These are phyloP conservation scores for Metarhizium robertsii DNA, from an alignment of 2,329 filamentous ascomycete genomes.

Conservation along the genomic window DNA sequence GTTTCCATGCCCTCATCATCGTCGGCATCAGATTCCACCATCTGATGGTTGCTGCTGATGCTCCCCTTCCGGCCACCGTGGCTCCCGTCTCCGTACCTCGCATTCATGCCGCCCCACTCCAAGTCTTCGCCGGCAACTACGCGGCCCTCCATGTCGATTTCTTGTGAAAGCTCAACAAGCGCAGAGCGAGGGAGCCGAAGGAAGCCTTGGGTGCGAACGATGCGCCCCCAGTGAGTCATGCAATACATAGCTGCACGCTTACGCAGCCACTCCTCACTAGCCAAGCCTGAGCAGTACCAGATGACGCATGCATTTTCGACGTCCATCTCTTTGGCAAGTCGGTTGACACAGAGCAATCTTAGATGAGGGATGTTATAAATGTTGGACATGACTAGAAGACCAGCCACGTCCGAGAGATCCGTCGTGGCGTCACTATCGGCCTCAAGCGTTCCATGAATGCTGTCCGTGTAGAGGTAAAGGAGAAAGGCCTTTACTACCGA, in stretches of 20 bases:
- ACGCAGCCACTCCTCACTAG: conserved; percentile 88
- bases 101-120: conserved; percentile 40
- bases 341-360: conserved; percentile 81
- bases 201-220: conserved; percentile 86
- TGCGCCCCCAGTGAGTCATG: conserved; percentile 86
- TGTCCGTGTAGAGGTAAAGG: conserved; percentile 95
- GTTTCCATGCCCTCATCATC: conserved; percentile 57
- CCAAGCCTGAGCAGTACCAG: conserved; percentile 87
- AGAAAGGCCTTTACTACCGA: conserved; percentile 89
- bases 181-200: conserved; percentile 67
- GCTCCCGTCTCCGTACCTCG: conserved; percentile 33
- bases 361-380: conserved; percentile 96
- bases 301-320: conserved; percentile 91
- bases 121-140: conserved; percentile 84
- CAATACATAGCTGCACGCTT: conserved; percentile 82
- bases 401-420: conserved; percentile 76
- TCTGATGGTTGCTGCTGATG: conserved; percentile 48
- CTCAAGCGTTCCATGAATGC: conserved; percentile 52
- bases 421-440: conserved; percentile 62
- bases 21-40: conserved; percentile 47
- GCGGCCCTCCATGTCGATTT: conserved; percentile 86
- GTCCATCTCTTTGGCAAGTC: conserved; percentile 82
- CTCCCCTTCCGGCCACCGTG: conserved; percentile 45
- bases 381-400: conserved; percentile 93
- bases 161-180: conserved; percentile 84